Percentiles rank a stretch among this genome's conserved stretches.
Conservation (phyloP, 768 basidiomycete genomes). For the Gelatoporia subvermispora region DNA sequence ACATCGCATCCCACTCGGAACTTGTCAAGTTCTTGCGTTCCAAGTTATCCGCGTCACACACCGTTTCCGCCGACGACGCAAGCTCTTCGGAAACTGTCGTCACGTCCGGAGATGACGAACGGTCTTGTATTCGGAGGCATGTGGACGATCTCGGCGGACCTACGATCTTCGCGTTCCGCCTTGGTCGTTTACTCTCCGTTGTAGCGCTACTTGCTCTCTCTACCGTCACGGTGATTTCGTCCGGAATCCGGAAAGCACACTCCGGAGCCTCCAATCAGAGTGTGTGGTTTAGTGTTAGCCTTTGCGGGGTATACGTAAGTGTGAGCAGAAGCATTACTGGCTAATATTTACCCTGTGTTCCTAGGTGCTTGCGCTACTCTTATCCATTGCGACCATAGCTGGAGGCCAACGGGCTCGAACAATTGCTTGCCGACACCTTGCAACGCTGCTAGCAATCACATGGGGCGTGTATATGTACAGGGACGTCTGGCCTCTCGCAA, state of each 20-base stretch:
- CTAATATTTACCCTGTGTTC: too few species aligned
- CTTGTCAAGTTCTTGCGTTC: conserved; percentile 5
- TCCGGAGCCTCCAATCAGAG: neutral
- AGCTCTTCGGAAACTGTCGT: conserved; percentile 4
- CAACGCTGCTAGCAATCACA: conserved; percentile 38
- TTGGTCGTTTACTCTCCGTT: conserved; percentile 41
- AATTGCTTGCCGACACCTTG: conserved; percentile 41
- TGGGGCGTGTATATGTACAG: conserved; percentile 51
- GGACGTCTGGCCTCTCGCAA: conserved; percentile 56
- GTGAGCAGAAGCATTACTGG: too few species aligned
- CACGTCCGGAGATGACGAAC: neutral
- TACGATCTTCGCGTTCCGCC: conserved; percentile 42
- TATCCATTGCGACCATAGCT: conserved; percentile 17
- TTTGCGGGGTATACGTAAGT: conserved; percentile 15
- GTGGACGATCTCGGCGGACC: conserved; percentile 40
- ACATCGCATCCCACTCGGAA: conserved; percentile 7
- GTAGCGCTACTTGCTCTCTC: conserved; percentile 46
- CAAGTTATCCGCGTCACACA: conserved; percentile 3
- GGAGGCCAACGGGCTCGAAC: conserved; percentile 7
- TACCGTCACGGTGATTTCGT: conserved; percentile 35
- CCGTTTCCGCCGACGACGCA: neutral
- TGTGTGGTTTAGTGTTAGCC: conserved; percentile 8
- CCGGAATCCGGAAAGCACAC: conserved; percentile 3
- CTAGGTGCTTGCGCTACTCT: conserved; percentile 21
- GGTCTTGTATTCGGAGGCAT: conserved; percentile 24